Percentiles rank a stretch among this genome's conserved stretches.
These are phyloP conservation scores for Candida railenensis DNA, from an alignment of 805 yeast species.

Conservation along the genomic window DNA sequence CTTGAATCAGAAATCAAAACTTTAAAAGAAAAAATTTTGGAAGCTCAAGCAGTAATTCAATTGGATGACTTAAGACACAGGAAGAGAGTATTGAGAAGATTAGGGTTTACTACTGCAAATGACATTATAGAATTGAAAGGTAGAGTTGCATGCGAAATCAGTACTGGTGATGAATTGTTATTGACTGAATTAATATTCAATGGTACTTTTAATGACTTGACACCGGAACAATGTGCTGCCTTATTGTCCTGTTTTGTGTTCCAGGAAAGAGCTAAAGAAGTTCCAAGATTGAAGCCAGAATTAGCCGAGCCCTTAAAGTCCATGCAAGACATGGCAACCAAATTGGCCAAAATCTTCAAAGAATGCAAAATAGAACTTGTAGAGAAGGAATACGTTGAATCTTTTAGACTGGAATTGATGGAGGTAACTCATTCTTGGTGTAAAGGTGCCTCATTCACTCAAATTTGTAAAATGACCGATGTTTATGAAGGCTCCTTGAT, in stretches of 20 bases:
- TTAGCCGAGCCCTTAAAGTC: slow-evolving; percentile 88
- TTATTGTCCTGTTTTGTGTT: slow-evolving; percentile 92
- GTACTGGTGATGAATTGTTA: slow-evolving; percentile 83
- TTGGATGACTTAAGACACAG: slow-evolving; percentile 91
- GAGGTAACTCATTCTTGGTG: slow-evolving; percentile 98
- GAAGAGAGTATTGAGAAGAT: slow-evolving; percentile 86
- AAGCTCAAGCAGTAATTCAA: slow-evolving; percentile 90
- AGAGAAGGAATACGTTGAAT: slow-evolving; percentile 90
- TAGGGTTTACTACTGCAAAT: slow-evolving; percentile 81
- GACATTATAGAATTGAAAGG: slow-evolving; percentile 97
- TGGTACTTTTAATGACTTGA: slow-evolving; percentile 87
- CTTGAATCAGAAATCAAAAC: slow-evolving; percentile 58
- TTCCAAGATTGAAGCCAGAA: slow-evolving; percentile 83
- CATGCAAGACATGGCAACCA: slow-evolving; percentile 86
- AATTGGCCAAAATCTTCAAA: slow-evolving; percentile 83
- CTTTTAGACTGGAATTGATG: slow-evolving; percentile 91
- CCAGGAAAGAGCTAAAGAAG: slow-evolving; percentile 91
- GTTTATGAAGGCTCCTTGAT: slow-evolving; percentile 96
- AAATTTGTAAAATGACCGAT: slow-evolving; percentile 97
- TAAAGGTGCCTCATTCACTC: slow-evolving; percentile 92
- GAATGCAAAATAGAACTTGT: slow-evolving; percentile 88
- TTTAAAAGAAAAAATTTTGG: slow-evolving; percentile 63
- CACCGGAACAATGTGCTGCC: slow-evolving; percentile 90
- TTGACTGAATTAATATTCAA: slow-evolving; percentile 92
- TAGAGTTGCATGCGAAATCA: slow-evolving; percentile 94